Percentiles rank a stretch among this genome's conserved stretches.
These are phyloP conservation scores for Blastobotrys peoriensis DNA, from an alignment of 805 yeast species.

Conservation along the genomic window DNA sequence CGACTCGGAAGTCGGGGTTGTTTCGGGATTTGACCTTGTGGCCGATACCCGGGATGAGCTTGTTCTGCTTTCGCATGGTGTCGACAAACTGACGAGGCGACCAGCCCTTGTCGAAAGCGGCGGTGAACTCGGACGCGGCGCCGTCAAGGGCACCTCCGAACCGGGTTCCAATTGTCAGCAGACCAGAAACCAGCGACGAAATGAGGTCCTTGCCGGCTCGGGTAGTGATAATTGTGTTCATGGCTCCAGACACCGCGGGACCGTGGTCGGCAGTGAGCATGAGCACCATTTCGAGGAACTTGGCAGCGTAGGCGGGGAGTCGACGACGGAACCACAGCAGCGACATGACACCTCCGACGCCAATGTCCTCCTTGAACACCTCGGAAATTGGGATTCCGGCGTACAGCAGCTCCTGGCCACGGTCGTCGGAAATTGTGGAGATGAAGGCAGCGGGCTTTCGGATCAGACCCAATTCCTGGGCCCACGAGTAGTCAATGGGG, in stretches of 20 bases:
- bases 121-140: conserved; percentile 41
- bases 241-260: conserved; percentile 43
- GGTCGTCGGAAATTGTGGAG: conserved; percentile 43
- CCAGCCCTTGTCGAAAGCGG: conserved; percentile 38
- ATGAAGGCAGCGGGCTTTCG: conserved; percentile 44
- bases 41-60: conserved; percentile 43
- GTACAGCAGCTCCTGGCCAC: conserved; percentile 41
- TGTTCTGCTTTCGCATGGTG: conserved; percentile 42
- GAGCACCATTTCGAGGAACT: conserved; percentile 43
- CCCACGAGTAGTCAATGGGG: conserved; percentile 44
- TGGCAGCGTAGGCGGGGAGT: conserved; percentile 38
- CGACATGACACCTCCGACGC: conserved; percentile 44
- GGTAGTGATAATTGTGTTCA: conserved; percentile 43
- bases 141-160: conserved; percentile 45
- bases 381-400: conserved; percentile 44
- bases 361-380: conserved; percentile 42
- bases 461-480: conserved; percentile 41
- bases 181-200: conserved; percentile 40
- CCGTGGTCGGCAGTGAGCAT: conserved; percentile 46
- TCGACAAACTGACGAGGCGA: conserved; percentile 43
- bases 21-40: conserved; percentile 43
- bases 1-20: conserved; percentile 44
- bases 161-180: conserved; percentile 40
- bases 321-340: conserved; percentile 42
- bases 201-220: conserved; percentile 44